These are phyloP conservation scores for Drosera spatulata DNA, from an alignment of 179 eudicot species.

Conservation along the genomic window DNA sequence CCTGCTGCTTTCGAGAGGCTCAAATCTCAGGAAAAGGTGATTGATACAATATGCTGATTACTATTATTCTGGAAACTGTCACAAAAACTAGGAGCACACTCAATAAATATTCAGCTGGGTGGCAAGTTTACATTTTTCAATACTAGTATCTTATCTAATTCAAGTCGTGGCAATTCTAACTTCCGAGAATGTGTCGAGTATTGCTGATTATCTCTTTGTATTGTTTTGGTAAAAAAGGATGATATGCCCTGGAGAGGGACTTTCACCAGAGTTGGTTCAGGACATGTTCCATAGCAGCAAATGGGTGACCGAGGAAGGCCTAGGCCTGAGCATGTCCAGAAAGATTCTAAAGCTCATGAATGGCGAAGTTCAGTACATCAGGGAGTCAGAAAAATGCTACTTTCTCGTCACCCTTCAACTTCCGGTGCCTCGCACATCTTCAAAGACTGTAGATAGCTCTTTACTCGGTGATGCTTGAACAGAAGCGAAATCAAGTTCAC, in stretches of 20 bases:
- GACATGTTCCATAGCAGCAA: constrained; percentile 83
- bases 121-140: too few species aligned
- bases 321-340: constrained; percentile 85
- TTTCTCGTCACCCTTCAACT: constrained; percentile 69
- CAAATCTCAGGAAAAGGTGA: too few species aligned
- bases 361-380: constrained; percentile 84
- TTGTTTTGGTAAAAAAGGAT: constrained; percentile 32
- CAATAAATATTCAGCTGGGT: too few species aligned
- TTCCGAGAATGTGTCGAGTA: neutral
- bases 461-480: too few species aligned
- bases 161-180: neutral
- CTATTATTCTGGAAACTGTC: too few species aligned
- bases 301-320: constrained; percentile 86
- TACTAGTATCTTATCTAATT: too few species aligned
- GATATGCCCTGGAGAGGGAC: constrained; percentile 87
- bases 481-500: too few species aligned
- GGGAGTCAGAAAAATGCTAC: constrained; percentile 85
- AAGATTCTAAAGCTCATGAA: constrained; percentile 80
- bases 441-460: neutral
- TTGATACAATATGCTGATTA: too few species aligned
- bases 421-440: constrained; percentile 21
- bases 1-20: too few species aligned
- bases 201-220: neutral
- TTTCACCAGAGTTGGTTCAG: constrained; percentile 78
- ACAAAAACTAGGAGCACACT: too few species aligned